Evolutionary conservation across 352 stramenopile genomes (phyloP).

Genomic region (Globisporangium orthogonon): DNA sequence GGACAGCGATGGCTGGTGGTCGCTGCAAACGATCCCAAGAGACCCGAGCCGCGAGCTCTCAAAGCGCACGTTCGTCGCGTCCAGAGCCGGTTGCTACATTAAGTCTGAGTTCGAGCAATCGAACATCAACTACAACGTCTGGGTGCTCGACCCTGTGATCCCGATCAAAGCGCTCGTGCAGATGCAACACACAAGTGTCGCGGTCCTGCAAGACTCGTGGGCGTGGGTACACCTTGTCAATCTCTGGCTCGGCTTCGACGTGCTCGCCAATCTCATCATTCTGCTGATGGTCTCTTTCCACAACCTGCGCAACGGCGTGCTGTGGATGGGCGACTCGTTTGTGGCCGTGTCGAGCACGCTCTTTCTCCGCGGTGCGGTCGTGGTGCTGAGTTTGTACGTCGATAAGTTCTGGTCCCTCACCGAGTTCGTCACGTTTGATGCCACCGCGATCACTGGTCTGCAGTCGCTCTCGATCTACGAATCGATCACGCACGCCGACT

Average conservation of each 20-base stretch:
- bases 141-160: slow-evolving; percentile 21
- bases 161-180: slow-evolving; percentile 17
- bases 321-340: slow-evolving; percentile 39
- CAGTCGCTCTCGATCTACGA: slow-evolving; percentile 2
- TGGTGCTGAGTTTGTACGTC: slow-evolving; percentile 32
- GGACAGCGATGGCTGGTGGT: not conserved
- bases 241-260: slow-evolving; percentile 28
- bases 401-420: slow-evolving; percentile 37
- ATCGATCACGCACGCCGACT: slow-evolving; percentile 13
- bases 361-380: slow-evolving; percentile 22
- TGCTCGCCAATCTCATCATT: slow-evolving; percentile 24
- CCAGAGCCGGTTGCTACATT: slow-evolving; percentile 31
- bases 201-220: slow-evolving; percentile 33
- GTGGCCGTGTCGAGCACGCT: slow-evolving; percentile 26
- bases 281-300: slow-evolving; percentile 25
- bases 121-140: slow-evolving; percentile 35
- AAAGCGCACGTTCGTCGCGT: slow-evolving; percentile 21
- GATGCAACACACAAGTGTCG: slow-evolving; percentile 20
- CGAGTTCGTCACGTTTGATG: slow-evolving; percentile 35
- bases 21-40: not conserved
- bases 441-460: slow-evolving; percentile 11
- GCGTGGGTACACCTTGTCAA: slow-evolving; percentile 43
- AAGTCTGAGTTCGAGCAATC: slow-evolving; percentile 28
- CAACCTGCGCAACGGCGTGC: slow-evolving; percentile 22
- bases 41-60: slow-evolving; percentile 10